Evolutionary conservation across 768 basidiomycete species (phyloP), one percentile per base, ranked within the genome.

Genomic region (Auricularia sp.): DNA sequence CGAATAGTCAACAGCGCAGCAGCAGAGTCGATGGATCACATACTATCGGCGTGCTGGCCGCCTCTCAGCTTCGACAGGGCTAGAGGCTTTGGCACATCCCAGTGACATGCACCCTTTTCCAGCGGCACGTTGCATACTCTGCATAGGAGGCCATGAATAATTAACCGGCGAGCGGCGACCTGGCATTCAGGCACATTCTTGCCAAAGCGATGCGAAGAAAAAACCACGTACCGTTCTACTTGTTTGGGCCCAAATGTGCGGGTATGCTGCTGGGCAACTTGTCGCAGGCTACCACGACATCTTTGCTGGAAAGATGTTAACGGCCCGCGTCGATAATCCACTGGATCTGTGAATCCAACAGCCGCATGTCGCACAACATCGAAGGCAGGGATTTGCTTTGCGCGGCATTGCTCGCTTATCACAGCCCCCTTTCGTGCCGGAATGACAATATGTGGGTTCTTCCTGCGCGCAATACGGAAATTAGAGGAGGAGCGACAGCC

Each of bases 51-150:
- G 29, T 53, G 14, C 54, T 36, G 4, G 61, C 62, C 47, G 18
- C 18, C 53, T 3, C 29, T n/a, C 29, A 29, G 29, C 44, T 66
- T 39, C 62, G 63, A 12, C 39, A 56, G 59, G 54, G 56, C 51
- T 53, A 63, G 3, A 63, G 36, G 16, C 65, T 66, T 23, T 3
- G 43, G 47, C 36, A 63, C 23, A 53, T 35, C 36, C 23, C 5
- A 56, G 56, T 47, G 16, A 66, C 81, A 78, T 14, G 86, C 84
- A 65, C 73, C 71, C 1, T 81, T 74, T 58, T 69, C 67, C 36
- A 89, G 64, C 0, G 87, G 87, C 12, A 90, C 77, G 39, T 79
- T 81, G 8, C 78, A 77, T 11, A 83, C 81, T 35, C 86, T 85
- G 60, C 12, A 33, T 61, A 42, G 51, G 18, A 5, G 36, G 54